Evolutionary conservation across 257 asterid genomes (phyloP).

Genomic region (Verbena officinalis): DNA sequence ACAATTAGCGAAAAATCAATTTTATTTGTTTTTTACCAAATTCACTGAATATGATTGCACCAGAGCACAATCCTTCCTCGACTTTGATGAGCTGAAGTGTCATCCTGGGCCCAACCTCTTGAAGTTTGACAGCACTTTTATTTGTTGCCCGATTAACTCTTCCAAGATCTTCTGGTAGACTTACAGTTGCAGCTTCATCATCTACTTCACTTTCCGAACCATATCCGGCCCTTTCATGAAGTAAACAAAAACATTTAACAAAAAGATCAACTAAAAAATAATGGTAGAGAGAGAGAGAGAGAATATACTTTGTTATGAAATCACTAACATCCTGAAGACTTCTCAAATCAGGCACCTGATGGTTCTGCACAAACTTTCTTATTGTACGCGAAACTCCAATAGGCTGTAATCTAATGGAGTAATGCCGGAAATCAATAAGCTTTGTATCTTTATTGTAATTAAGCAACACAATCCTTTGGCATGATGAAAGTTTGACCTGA

Average conservation of each 20-base stretch:
- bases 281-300: constrained; percentile 28
- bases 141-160: constrained; percentile 78
- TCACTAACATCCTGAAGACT: constrained; percentile 90
- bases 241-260: constrained; percentile 2
- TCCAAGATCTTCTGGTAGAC: constrained; percentile 66
- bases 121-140: constrained; percentile 91
- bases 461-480: constrained; percentile 94
- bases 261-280: background rate
- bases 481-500: constrained; percentile 90
- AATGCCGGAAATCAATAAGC: constrained; percentile 86
- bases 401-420: constrained; percentile 93
- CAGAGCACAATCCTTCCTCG: constrained; percentile 87
- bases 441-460: constrained; percentile 88
- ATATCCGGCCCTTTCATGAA: constrained; percentile 74
- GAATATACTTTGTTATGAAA: constrained; percentile 72
- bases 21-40: constrained; percentile 28
- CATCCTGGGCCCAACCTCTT: constrained; percentile 94
- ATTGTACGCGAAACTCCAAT: constrained; percentile 85
- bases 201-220: constrained; percentile 96
- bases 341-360: constrained; percentile 83
- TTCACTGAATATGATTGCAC: constrained; percentile 68
- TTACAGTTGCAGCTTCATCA: constrained; percentile 91
- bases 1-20: background rate
- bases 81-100: constrained; percentile 71
- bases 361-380: constrained; percentile 91